phyloP scores from a whole-genome alignment of 305 asterid species.

The Solanum hybrid region DNA sequence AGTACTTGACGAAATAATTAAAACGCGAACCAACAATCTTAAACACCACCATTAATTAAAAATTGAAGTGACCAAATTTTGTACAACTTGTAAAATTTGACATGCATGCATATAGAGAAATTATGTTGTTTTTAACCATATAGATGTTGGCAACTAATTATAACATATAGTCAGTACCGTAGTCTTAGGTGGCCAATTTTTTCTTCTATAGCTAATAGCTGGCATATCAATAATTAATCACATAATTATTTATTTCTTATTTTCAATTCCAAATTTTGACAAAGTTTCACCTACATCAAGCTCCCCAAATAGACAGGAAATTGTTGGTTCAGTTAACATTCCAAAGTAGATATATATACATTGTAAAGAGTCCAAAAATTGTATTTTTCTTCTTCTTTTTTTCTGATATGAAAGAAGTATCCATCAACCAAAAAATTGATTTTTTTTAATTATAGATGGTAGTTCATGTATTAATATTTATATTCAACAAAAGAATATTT shows the following conservation, averaged over 20 bases:
- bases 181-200: background rate
- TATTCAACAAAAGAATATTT: background rate
- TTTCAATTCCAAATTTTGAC: background rate
- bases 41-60: no score
- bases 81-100: background rate
- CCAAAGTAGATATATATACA: conserved; percentile 1
- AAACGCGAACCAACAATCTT: no score
- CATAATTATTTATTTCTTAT: background rate
- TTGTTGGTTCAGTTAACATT: conserved; percentile 2
- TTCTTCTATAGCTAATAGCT: background rate
- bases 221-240: background rate
- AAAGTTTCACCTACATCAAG: conserved; percentile 3
- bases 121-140: background rate
- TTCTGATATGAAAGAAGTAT: background rate
- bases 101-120: conserved; percentile 1
- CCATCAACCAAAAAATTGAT: background rate
- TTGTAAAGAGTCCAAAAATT: background rate
- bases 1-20: background rate
- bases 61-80: background rate
- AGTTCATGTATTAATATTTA: background rate
- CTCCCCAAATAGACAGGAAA: background rate
- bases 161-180: background rate
- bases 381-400: background rate
- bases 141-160: background rate
- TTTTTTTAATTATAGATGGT: background rate